Percentiles rank a stretch among this genome's conserved stretches.
Evolutionary conservation across 768 basidiomycete species (phyloP).

Genomic region (Hemileccinum rubropunctum): DNA sequence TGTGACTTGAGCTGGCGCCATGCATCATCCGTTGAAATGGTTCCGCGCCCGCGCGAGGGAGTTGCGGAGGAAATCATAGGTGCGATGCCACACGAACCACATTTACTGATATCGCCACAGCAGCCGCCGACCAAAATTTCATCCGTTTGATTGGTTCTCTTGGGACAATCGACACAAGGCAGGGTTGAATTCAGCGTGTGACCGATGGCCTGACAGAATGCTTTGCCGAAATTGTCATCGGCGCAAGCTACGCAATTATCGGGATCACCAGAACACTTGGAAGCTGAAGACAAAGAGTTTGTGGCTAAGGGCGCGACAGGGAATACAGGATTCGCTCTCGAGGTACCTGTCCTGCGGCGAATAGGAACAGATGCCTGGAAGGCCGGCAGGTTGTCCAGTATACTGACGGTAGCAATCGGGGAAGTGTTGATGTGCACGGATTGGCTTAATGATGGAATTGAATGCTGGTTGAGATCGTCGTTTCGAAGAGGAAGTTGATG

Average conservation of each 20-base stretch:
- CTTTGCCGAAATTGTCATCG: constrained; percentile 82
- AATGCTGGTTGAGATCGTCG: constrained; percentile 9
- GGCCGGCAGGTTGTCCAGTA: constrained; percentile 72
- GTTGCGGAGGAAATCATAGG: constrained; percentile 27
- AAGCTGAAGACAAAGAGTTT: constrained; percentile 26
- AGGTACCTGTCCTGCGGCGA: constrained; percentile 48
- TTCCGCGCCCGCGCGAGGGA: constrained; percentile 36
- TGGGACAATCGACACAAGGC: constrained; percentile 58
- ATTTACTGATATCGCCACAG: constrained; percentile 35
- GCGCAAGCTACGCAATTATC: constrained; percentile 83
- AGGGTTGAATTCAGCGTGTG: constrained; percentile 52
- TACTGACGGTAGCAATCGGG: constrained; percentile 43
- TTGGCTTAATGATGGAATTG: constrained; percentile 22
- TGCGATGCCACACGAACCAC: constrained; percentile 32
- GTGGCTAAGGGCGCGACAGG: constrained; percentile 40
- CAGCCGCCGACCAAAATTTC: constrained; percentile 33
- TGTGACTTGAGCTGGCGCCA: constrained; percentile 86
- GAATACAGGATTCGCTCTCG: constrained; percentile 51
- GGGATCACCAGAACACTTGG: constrained; percentile 80
- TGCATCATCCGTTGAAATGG: constrained; percentile 76
- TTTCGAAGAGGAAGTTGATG: constrained; percentile 14
- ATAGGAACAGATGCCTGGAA: constrained; percentile 84
- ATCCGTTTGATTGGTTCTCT: constrained; percentile 27
- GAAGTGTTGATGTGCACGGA: constrained; percentile 27
- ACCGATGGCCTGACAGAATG: constrained; percentile 78